Evolutionary conservation across 768 basidiomycete species (phyloP).

Genomic region (Amanita inopinata): DNA sequence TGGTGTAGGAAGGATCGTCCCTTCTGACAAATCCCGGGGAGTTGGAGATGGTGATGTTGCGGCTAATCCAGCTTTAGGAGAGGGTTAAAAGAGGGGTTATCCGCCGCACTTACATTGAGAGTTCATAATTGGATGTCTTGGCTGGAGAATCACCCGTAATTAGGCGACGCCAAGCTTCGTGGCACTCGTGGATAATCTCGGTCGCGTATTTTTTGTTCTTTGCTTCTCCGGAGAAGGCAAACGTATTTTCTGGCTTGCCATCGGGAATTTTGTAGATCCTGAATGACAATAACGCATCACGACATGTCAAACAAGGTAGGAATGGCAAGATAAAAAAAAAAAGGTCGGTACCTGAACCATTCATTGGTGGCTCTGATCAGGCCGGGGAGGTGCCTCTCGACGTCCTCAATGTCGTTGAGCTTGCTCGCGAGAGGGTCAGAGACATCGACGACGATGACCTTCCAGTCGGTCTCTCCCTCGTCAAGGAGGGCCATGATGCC

Average conservation of each 20-base stretch:
- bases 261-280: slow-evolving; percentile 97
- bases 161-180: slow-evolving; percentile 97
- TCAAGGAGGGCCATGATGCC: slow-evolving; percentile 99
- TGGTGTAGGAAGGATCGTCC: slow-evolving; percentile 53
- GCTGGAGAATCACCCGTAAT: slow-evolving; percentile 70
- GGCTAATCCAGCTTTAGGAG: slow-evolving; percentile 32
- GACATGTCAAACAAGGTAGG: neutral
- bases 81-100: neutral
- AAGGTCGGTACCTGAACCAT: slow-evolving; percentile 77
- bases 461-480: slow-evolving; percentile 99
- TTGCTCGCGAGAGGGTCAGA: slow-evolving; percentile 92
- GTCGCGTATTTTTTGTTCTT: slow-evolving; percentile 99
- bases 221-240: slow-evolving; percentile 98
- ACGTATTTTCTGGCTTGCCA: slow-evolving; percentile 94
- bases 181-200: slow-evolving; percentile 97
- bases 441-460: slow-evolving; percentile 96
- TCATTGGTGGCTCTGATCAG: slow-evolving; percentile 96
- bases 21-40: slow-evolving; percentile 60
- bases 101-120: slow-evolving; percentile 68
- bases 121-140: slow-evolving; percentile 60
- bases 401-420: slow-evolving; percentile 98
- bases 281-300: slow-evolving; percentile 7
- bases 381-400: slow-evolving; percentile 95
- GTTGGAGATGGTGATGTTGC: slow-evolving; percentile 68
- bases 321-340: neutral